Base-by-base conservation (phyloP, 352 stramenopile species). In the Phytophthora sojae region DNA sequence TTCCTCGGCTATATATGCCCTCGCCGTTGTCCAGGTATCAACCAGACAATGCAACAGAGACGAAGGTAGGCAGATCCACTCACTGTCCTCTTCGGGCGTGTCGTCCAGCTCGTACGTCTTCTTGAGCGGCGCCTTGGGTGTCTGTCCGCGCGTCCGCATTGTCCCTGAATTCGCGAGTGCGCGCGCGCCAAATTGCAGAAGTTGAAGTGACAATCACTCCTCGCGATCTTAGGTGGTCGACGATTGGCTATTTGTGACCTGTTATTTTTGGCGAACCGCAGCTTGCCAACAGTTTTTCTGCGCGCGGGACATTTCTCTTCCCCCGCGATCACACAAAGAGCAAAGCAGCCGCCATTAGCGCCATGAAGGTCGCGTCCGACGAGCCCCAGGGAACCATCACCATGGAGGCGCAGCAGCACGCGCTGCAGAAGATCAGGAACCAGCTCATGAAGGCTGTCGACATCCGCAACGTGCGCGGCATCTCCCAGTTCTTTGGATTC, bases 401-500 rank as follows among this genome's bases (percentile, higher is more conserved):
- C 23, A 83, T 92, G 6, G 85, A 92, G 62, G 78, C 90, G 59
- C 84, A 81, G 39, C 75, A 82, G 64, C 79, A 91, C 70, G 81
- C 76, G 64, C 56, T 96, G 60, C 75, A 85, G 58, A 85, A 88
- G 60, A 45, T 92, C 50, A 87, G 87, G 73, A 88, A 90, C 47
- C 78, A 93, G 67, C 52, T 96, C 21, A 45, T 80, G 23, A 80
- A 93, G 72, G 70, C 90, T 30, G 68, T 93, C 51, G 87, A 91
- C 54, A 70, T 94, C 30, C 79, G 78, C 44, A 96, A 96, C 68
- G 81, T 94, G 57, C 87, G 89, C 55, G 89, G 89, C n/a, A 69
- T 96, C 65, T 76, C 83, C 42, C 76, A 89, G 30, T 96, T 96
- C 79, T 93, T 96, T 49, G 89, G 89, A 2, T 80, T 96, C 32